phyloP scores from a whole-genome alignment of 768 basidiomycete species.

The Amanita pallidorosea region DNA sequence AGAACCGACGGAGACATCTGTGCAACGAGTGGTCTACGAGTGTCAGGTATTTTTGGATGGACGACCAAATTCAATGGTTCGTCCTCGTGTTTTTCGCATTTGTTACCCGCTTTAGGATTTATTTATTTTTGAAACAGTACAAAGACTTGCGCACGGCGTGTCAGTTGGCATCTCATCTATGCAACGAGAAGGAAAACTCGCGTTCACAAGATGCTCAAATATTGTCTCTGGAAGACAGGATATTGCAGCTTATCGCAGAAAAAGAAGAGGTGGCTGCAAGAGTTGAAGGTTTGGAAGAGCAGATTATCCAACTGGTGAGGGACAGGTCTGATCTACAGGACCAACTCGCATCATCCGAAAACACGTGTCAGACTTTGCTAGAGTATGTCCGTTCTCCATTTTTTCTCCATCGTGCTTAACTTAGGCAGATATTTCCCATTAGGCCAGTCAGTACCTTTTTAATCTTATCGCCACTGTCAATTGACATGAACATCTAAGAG shows the following conservation, averaged over 20 bases:
- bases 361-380: slow-evolving; percentile 26
- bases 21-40: slow-evolving; percentile 41
- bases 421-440: neutral
- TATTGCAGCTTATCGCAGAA: slow-evolving; percentile 22
- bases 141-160: slow-evolving; percentile 37
- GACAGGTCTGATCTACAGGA: slow-evolving; percentile 26
- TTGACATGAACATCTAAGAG: too few species aligned
- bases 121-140: slow-evolving; percentile 22
- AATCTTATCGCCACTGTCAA: neutral
- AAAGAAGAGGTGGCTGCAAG: slow-evolving; percentile 19
- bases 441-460: slow-evolving; percentile 20
- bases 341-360: slow-evolving; percentile 25
- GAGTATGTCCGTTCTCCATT: slow-evolving; percentile 22
- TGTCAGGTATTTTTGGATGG: slow-evolving; percentile 34
- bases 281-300: slow-evolving; percentile 13
- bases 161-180: slow-evolving; percentile 38
- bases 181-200: slow-evolving; percentile 33
- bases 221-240: slow-evolving; percentile 19
- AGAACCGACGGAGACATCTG: slow-evolving; percentile 39
- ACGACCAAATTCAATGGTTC: slow-evolving; percentile 34
- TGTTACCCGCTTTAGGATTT: slow-evolving; percentile 1
- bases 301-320: slow-evolving; percentile 20
- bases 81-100: slow-evolving; percentile 8
- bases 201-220: slow-evolving; percentile 22
- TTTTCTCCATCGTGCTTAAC: neutral